phyloP scores from a whole-genome alignment of 2,329 filamentous ascomycete species.

The Ilyonectria sp. region DNA sequence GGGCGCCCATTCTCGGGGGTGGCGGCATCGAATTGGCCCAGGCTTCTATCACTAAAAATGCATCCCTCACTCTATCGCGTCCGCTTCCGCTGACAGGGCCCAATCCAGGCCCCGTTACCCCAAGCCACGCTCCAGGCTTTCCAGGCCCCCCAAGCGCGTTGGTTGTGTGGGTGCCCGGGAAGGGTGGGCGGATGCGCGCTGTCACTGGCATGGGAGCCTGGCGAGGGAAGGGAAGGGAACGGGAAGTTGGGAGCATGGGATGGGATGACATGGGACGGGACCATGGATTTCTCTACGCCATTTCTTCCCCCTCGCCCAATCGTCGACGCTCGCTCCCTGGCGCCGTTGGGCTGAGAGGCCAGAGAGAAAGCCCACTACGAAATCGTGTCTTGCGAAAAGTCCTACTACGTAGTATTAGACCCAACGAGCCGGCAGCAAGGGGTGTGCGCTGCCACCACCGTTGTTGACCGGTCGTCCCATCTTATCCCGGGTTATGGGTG shows the following conservation, averaged over 20 bases:
- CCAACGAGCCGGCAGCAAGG: conserved; percentile 11
- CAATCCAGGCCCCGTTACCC: not conserved
- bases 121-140: not conserved
- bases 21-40: conserved; percentile 20
- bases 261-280: conserved; percentile 1
- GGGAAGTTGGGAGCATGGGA: conserved; percentile 8
- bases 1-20: conserved; percentile 23
- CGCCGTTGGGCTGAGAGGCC: conserved; percentile 3
- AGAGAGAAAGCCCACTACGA: conserved; percentile 2
- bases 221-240: conserved; percentile 4
- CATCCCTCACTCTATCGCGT: not conserved
- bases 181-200: conserved; percentile 1
- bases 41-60: conserved; percentile 4
- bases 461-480: conserved; percentile 20
- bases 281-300: conserved; percentile 9
- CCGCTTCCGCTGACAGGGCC: conserved; percentile 7
- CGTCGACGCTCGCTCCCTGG: not conserved
- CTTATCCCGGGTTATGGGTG: conserved; percentile 27
- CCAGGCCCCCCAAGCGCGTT: not conserved
- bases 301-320: not conserved
- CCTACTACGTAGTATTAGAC: not conserved
- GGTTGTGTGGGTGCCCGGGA: not conserved
- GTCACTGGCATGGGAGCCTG: conserved; percentile 6
- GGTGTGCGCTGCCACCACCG: not conserved
- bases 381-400: not conserved